A percentile compares a stretch with the other conserved stretches of the same genome.
These are phyloP conservation scores for Paramecium biaurelia DNA, from an alignment of 73 alveolate species.

Conservation along the genomic window DNA sequence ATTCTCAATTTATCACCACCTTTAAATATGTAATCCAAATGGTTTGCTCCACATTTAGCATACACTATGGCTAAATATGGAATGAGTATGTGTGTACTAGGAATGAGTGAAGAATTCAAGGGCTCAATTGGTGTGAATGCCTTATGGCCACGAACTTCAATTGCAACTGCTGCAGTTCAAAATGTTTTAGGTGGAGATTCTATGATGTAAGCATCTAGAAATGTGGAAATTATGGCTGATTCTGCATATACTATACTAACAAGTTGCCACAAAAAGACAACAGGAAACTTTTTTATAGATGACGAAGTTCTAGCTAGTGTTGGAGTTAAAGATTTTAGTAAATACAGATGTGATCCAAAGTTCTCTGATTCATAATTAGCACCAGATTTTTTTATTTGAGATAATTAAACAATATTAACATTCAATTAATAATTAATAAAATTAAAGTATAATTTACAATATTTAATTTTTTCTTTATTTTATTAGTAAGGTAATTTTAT, in stretches of 20 bases:
- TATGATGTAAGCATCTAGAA: constrained; percentile 75
- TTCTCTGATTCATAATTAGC: constrained; percentile 63
- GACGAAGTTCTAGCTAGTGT: constrained; percentile 75
- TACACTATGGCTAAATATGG: constrained; percentile 84
- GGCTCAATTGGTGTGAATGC: constrained; percentile 80
- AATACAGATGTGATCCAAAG: constrained; percentile 68
- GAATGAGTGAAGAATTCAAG: constrained; percentile 81
- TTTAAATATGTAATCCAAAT: constrained; percentile 66
- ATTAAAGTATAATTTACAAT: neutral
- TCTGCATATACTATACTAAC: constrained; percentile 84
- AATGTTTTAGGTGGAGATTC: constrained; percentile 85
- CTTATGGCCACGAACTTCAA: constrained; percentile 85
- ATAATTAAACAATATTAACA: neutral
- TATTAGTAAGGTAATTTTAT: no score
- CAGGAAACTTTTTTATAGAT: constrained; percentile 83
- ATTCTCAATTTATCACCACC: constrained; percentile 87
- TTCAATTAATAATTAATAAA: neutral
- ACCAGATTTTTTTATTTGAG: constrained; percentile 74
- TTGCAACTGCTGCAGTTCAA: constrained; percentile 90
- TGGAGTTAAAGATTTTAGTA: constrained; percentile 71
- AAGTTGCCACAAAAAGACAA: constrained; percentile 69
- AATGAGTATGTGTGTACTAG: constrained; percentile 81
- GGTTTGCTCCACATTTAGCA: constrained; percentile 81
- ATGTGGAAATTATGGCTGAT: constrained; percentile 82
- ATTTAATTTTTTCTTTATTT: no score